Evolutionary conservation across 2,329 filamentous ascomycete genomes (phyloP).

Genomic region (Phialocephala subalpina): DNA sequence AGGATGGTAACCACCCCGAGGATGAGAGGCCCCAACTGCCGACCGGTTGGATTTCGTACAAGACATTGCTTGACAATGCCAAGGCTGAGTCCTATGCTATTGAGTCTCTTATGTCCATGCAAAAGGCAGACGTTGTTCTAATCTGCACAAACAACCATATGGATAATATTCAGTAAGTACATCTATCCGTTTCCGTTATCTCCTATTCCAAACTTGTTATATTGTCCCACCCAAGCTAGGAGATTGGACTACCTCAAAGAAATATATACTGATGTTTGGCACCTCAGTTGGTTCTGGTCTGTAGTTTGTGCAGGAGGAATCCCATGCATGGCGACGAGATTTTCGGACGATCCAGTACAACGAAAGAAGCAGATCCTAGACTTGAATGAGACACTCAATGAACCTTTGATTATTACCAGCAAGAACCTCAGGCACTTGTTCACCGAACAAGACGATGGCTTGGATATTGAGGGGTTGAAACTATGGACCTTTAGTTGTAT

Average conservation of each 20-base stretch:
- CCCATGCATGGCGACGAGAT: constrained; percentile 48
- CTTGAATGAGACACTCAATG: constrained; percentile 36
- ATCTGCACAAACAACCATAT: constrained; percentile 48
- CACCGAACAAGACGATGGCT: constrained; percentile 29
- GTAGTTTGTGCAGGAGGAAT: constrained; percentile 47
- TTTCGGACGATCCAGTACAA: constrained; percentile 41
- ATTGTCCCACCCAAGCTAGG: not conserved
- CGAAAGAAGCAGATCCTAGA: constrained; percentile 44
- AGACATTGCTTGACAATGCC: not conserved
- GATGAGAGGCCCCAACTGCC: not conserved
- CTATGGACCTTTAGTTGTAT: constrained; percentile 9
- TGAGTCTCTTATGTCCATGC: not conserved
- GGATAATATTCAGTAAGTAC: constrained; percentile 37
- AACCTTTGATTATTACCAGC: constrained; percentile 40
- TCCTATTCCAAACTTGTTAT: not conserved
- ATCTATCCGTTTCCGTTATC: not conserved
- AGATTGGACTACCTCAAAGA: too few species aligned
- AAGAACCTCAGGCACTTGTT: constrained; percentile 16
- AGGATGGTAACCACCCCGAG: not conserved
- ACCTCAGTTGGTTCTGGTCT: constrained; percentile 49
- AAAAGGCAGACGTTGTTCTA: constrained; percentile 29
- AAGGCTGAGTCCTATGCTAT: not conserved
- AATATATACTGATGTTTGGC: not conserved
- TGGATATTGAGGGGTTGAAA: constrained; percentile 17
- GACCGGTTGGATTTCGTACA: not conserved